Conservation (phyloP, 2,329 filamentous ascomycete species). For the Phoma sp. region DNA sequence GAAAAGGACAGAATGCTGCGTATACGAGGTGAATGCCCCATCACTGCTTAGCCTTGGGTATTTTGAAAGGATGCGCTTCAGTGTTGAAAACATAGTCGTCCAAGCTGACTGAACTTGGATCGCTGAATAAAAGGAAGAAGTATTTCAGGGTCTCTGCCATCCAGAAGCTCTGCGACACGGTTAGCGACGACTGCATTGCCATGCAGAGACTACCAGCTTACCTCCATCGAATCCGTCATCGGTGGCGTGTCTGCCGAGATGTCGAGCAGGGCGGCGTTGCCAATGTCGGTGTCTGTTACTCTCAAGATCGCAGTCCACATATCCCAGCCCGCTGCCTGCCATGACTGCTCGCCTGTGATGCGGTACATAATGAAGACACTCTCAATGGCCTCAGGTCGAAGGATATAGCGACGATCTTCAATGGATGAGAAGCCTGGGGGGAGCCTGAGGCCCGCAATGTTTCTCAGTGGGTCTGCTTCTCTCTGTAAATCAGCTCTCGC, state of each 20-base stretch:
- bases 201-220: conserved; percentile 17
- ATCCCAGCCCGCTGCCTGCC: conserved; percentile 56
- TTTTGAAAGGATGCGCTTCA: conserved; percentile 55
- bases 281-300: conserved; percentile 52
- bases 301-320: conserved; percentile 57
- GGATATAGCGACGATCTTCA: conserved; percentile 54
- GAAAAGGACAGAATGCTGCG: neutral
- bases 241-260: conserved; percentile 48
- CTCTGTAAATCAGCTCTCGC: conserved; percentile 28
- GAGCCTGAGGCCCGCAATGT: conserved; percentile 50
- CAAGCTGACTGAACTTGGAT: conserved; percentile 51
- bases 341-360: conserved; percentile 60
- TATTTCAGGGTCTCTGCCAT: conserved; percentile 59
- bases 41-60: conserved; percentile 25
- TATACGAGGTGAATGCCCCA: no score
- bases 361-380: conserved; percentile 67
- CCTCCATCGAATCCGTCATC: conserved; percentile 55
- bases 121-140: conserved; percentile 56
- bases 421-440: conserved; percentile 54
- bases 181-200: conserved; percentile 12
- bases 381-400: conserved; percentile 65
- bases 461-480: conserved; percentile 41
- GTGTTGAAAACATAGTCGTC: conserved; percentile 58
- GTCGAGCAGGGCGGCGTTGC: conserved; percentile 55
- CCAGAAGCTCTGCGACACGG: conserved; percentile 51